Evolutionary conservation across 257 asterid species (phyloP), one percentile per base, ranked within the genome.

Genomic region (Rauvolfia tetraphylla): DNA sequence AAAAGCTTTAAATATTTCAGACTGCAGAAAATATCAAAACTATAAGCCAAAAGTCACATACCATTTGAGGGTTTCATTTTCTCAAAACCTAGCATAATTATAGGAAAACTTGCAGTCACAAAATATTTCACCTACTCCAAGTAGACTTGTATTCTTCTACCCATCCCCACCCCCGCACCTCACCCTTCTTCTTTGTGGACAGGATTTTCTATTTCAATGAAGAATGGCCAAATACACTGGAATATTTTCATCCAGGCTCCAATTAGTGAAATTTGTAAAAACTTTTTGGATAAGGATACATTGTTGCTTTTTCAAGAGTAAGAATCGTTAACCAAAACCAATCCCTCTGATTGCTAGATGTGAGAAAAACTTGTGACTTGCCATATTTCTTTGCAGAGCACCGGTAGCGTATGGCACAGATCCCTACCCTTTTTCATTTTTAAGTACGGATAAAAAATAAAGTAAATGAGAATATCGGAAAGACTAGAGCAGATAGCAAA

Each of bases 1-100:
- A 18, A 95, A 88, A 80, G 99, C 98, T 83, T 87, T 88, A 83
- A 95, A 93, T 74, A 95, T 85, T 86, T 93, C 99, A 33, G 96
- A 91, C 98, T 93, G 91, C 86, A 85, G 68, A 56, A 77, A 61
- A 75, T 51, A 59, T 20, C 20, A 68, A 39, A 74, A 75, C 29
- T 23, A 77, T 76, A 58, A 76, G 75, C 5, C 58, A 61, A 71
- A 34, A 25, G 33, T 18, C 25, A 81, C 27, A 58, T 53, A 62
- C 23, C 42, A 42, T 33, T 17, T 27, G 17, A 36, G 22, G 18
- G 33, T 36, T 46, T n/a, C 14, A 27, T 39, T 25, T 54, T 53
- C 57, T 25, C 20, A 7, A 68, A 23, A 53, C 68, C 41, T 23
- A 56, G 61, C 49, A 57, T 31, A 48, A 44, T 22, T 48, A 20